Evolutionary conservation across 495 filamentous ascomycete genomes (phyloP).

Genomic region (Aspergillus nidulans): DNA sequence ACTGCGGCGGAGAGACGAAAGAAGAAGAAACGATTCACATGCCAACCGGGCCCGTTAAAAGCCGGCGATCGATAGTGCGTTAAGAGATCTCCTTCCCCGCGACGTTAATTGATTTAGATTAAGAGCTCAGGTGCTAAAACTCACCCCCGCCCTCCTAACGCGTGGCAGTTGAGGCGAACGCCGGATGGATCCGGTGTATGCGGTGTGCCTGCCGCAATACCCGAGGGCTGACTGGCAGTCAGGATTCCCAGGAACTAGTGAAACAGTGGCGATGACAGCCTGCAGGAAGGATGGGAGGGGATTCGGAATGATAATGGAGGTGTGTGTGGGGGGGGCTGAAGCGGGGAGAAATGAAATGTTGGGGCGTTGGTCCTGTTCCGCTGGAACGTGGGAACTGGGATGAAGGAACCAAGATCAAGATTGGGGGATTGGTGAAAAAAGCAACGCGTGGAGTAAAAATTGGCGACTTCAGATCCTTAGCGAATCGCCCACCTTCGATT

Average conservation of each 20-base stretch:
- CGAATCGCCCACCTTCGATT: not conserved
- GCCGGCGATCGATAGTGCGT: conserved; percentile 2
- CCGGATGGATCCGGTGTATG: conserved; percentile 2
- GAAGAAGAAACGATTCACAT: conserved; percentile 6
- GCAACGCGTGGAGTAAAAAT: not conserved
- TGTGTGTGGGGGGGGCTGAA: not conserved
- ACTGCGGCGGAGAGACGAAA: not conserved
- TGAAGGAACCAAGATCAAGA: not conserved
- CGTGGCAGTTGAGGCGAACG: conserved; percentile 1
- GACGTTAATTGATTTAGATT: conserved; percentile 5
- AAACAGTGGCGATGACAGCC: not conserved
- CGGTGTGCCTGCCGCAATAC: not conserved
- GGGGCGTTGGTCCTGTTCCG: no score
- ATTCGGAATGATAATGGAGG: not conserved
- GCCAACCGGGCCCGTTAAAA: not conserved
- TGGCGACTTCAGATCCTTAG: not conserved
- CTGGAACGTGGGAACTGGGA: not conserved
- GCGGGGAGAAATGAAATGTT: conserved; percentile 2
- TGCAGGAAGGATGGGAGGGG: not conserved
- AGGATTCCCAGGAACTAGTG: not conserved
- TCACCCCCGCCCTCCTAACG: conserved; percentile 7
- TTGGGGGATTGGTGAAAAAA: no score
- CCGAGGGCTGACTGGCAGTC: conserved; percentile 4
- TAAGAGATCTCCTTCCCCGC: conserved; percentile 5
- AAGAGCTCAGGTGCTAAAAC: not conserved